Evolutionary conservation across 352 stramenopile genomes (phyloP).

Genomic region (Globisporangium rhizosaccharum): DNA sequence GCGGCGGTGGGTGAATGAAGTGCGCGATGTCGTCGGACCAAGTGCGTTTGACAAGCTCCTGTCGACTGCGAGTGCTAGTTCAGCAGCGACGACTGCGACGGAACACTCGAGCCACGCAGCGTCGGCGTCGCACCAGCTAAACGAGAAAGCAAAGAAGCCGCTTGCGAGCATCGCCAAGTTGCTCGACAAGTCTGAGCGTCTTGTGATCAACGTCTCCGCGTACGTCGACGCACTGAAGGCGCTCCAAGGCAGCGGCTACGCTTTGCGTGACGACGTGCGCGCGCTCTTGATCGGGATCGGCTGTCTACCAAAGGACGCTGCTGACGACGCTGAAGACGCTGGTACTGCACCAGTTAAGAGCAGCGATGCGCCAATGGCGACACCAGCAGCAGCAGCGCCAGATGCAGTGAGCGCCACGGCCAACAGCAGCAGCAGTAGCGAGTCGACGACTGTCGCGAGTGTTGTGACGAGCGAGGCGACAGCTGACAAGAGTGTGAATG

Average conservation of each 20-base stretch:
- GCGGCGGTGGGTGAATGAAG: slow-evolving; percentile 70
- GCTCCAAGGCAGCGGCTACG: slow-evolving; percentile 39
- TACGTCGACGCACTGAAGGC: slow-evolving; percentile 59
- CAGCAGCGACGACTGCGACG: background rate
- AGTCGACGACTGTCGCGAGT: background rate
- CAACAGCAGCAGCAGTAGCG: no score
- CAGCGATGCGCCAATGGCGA: background rate
- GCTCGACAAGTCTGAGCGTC: slow-evolving; percentile 52
- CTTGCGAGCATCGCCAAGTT: slow-evolving; percentile 62
- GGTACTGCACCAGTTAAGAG: background rate
- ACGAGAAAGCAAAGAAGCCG: slow-evolving; percentile 54
- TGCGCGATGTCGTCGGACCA: slow-evolving; percentile 60
- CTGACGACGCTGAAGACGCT: slow-evolving; percentile 4
- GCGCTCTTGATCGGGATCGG: slow-evolving; percentile 58
- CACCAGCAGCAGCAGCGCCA: no score
- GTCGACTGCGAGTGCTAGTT: slow-evolving; percentile 12
- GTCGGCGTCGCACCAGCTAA: background rate
- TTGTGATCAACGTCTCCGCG: slow-evolving; percentile 58
- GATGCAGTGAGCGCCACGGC: no score
- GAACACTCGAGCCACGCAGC: slow-evolving; percentile 6
- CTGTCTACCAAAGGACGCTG: slow-evolving; percentile 12
- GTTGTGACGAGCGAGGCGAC: slow-evolving; percentile 2
- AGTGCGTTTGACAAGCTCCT: slow-evolving; percentile 65
- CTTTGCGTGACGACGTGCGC: slow-evolving; percentile 41
- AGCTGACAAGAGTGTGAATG: background rate